Percentiles rank a stretch among this genome's conserved stretches.
phyloP scores from a whole-genome alignment of 192 early-diverging fungal species.

The Dimargaris cristalligena region DNA sequence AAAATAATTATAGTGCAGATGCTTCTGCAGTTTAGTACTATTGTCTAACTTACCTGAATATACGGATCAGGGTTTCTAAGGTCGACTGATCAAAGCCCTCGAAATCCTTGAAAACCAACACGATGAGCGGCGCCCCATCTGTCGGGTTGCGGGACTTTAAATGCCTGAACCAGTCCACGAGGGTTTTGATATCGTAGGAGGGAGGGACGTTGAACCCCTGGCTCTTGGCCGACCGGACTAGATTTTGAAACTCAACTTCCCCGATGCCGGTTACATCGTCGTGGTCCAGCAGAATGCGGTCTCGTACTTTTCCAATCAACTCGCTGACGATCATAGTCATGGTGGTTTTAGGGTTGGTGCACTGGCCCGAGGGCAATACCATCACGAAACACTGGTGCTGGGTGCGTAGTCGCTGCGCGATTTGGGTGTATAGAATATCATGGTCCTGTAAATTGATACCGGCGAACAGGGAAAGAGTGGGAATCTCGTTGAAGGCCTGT shows the following conservation, averaged over 20 bases:
- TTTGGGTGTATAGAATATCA: conserved; percentile 1
- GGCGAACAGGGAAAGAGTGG: not conserved
- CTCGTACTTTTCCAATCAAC: not conserved
- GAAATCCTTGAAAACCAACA: conserved; percentile 74
- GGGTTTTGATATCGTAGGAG: conserved; percentile 1
- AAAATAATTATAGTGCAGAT: too few relatives aligned
- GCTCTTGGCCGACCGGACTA: not conserved
- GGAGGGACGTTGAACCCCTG: not conserved
- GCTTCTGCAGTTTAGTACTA: too few relatives aligned
- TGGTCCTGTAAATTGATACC: conserved; percentile 8
- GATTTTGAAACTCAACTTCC: too few relatives aligned
- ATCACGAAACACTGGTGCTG: not conserved
- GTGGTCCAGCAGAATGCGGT: not conserved
- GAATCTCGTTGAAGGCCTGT: not conserved
- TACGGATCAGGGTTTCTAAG: conserved; percentile 57
- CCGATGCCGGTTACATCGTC: not conserved
- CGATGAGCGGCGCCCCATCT: conserved; percentile 14
- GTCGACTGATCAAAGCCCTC: conserved; percentile 60
- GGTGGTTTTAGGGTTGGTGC: not conserved
- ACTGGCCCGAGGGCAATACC: not conserved
- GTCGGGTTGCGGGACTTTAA: not conserved
- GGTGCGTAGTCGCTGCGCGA: not conserved
- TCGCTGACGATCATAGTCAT: not conserved
- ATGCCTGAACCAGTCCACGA: conserved; percentile 1
- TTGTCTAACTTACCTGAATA: conserved; percentile 44